Evolutionary conservation across 2,329 filamentous ascomycete species (phyloP).

Genomic region (Stylonectria norvegica): DNA sequence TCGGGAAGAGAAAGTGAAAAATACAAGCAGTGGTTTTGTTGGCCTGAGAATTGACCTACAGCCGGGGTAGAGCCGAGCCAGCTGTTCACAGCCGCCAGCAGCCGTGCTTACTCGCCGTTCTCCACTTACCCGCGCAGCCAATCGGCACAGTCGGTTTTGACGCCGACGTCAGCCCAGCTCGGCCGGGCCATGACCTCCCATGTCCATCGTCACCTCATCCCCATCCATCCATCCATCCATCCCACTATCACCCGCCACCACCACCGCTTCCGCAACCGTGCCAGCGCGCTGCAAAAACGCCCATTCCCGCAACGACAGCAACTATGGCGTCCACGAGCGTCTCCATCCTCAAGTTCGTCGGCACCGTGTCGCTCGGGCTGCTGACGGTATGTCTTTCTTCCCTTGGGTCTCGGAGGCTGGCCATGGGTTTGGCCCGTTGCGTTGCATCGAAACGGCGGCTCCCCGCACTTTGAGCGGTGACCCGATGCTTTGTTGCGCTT

Average conservation of each 20-base stretch:
- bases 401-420: neutral
- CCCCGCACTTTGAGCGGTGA: too few species aligned
- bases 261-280: neutral
- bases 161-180: constrained; percentile 6
- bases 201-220: constrained; percentile 8
- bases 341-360: constrained; percentile 85
- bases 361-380: constrained; percentile 82
- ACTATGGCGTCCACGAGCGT: constrained; percentile 68
- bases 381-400: constrained; percentile 65
- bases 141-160: too few species aligned
- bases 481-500: too few species aligned
- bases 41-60: too few species aligned
- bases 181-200: constrained; percentile 2
- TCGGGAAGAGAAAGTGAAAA: neutral
- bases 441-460: too few species aligned
- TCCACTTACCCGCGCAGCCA: constrained; percentile 11
- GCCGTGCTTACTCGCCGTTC: too few species aligned
- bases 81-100: too few species aligned
- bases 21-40: too few species aligned
- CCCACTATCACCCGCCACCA: constrained; percentile 15
- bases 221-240: constrained; percentile 15
- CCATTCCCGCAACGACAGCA: constrained; percentile 7
- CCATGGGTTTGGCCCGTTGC: neutral
- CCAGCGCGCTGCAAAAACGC: neutral
- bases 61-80: too few species aligned